A percentile compares a stretch with the other conserved stretches of the same genome.
Conservation (phyloP, 495 filamentous ascomycete species). For the Neurospora africana region DNA sequence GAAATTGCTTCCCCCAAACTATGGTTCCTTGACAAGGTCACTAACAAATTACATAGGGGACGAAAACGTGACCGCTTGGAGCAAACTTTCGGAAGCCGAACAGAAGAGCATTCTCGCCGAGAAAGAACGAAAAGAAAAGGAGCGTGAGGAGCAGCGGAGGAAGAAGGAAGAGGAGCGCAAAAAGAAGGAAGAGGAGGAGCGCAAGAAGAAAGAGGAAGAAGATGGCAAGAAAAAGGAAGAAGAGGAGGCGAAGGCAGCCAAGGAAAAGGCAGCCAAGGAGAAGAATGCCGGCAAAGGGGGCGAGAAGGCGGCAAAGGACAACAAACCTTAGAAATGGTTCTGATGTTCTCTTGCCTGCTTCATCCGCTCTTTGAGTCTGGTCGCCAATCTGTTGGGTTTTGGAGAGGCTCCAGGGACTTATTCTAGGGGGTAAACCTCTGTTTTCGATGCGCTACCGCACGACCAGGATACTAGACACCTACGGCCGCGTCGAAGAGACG, state of each 20-base stretch:
- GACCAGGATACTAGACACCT: neutral
- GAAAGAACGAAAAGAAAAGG: slow-evolving; percentile 22
- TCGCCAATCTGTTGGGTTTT: neutral
- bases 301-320: neutral
- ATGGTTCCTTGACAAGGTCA: neutral
- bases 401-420: neutral
- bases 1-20: neutral
- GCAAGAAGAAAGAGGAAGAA: slow-evolving; percentile 7
- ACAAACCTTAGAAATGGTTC: neutral
- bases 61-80: slow-evolving; percentile 38
- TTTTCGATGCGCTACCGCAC: neutral
- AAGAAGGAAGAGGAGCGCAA: slow-evolving; percentile 11
- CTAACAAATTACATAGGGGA: slow-evolving; percentile 22
- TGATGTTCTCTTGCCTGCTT: neutral
- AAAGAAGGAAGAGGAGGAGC: slow-evolving; percentile 9
- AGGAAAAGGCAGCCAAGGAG: slow-evolving; percentile 6
- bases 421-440: neutral
- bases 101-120: slow-evolving; percentile 37
- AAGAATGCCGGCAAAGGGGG: neutral
- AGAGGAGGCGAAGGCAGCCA: slow-evolving; percentile 4
- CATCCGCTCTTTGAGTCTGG: neutral
- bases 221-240: slow-evolving; percentile 1
- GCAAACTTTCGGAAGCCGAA: slow-evolving; percentile 34
- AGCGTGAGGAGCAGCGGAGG: slow-evolving; percentile 14
- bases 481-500: neutral